Evolutionary conservation across 2,329 filamentous ascomycete genomes (phyloP), one percentile per base, ranked within the genome.

Genomic region (Tympanopsis confertula): DNA sequence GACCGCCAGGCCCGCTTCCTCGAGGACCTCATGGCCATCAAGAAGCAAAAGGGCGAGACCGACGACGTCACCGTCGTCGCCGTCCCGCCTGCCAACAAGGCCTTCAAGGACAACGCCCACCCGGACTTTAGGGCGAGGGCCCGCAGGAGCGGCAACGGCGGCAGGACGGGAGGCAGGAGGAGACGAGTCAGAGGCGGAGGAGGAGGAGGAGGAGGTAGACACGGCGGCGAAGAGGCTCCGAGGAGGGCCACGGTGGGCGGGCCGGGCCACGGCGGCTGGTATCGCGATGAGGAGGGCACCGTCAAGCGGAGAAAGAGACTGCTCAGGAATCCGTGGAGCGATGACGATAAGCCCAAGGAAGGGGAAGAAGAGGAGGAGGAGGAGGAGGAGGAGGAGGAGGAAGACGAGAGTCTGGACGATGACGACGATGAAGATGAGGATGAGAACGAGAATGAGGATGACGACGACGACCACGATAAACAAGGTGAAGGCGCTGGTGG

Each of bases 51-150:
- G 46, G 78, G 78, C 5, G 78, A 86, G 53, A 64, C 55, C 14
- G 82, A 86, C 50, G 59, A 71, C 13, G 77, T 84, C 19, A 82
- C 78, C 0, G 65, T 79, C 4, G 68, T 72, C 50, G 69, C 71
- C 7, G 7, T 26, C 22, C 22, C 22, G 22, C 7, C 22, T n/a
- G 22, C 22, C 22, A 26, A 26, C 22, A 26, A 26, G 22, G n/a
- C 22, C 22, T 26, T 26, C n/a, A 7, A 10, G 22, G 22, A 26
- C 22, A 26, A 26, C 22, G 22, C 22, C 7, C 22, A 26, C 22
- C 22, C 22, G 7, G 22, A 7, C 22, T 26, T 26, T 26, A 26
- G 22, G 22, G n/a, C 22, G 7, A 26, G 22, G 22, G 22, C 22
- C n/a, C 22, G 22, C 7, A 26, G n/a, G 22, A 7, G 22, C 7